phyloP scores from a whole-genome alignment of 257 asterid genomes.

The Rehmannia glutinosa region DNA sequence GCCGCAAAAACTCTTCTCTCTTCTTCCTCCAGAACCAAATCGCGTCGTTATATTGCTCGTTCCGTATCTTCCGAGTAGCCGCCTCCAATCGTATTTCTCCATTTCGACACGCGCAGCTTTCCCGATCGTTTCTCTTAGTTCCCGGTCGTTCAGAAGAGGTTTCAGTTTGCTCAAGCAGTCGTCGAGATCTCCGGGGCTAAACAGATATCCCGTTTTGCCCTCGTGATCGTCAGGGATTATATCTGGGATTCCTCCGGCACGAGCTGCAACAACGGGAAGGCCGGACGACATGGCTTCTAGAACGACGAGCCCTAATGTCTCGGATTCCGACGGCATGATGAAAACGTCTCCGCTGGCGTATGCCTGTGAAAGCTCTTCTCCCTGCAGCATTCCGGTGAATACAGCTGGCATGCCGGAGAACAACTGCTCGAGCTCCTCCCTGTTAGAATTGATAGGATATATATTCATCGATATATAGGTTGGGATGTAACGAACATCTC shows the following conservation, averaged over 20 bases:
- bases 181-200: conserved; percentile 75
- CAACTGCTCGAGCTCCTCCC: conserved; percentile 78
- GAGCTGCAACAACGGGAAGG: conserved; percentile 91
- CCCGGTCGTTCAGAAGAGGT: conserved; percentile 55
- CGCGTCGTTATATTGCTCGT: conserved; percentile 84
- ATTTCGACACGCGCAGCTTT: conserved; percentile 75
- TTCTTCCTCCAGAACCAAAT: conserved; percentile 94
- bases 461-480: too few species aligned
- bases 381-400: conserved; percentile 85
- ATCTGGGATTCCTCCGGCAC: conserved; percentile 97
- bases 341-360: conserved; percentile 95
- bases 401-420: conserved; percentile 81
- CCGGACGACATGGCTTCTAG: conserved; percentile 99
- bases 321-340: conserved; percentile 94
- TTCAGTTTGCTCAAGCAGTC: conserved; percentile 80
- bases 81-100: conserved; percentile 97
- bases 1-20: conserved; percentile 58
- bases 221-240: conserved; percentile 81
- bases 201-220: conserved; percentile 79
- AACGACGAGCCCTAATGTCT: conserved; percentile 91
- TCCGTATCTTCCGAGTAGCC: conserved; percentile 78
- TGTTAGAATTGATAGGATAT: too few species aligned
- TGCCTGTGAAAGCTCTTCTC: conserved; percentile 98
- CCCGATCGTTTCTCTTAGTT: conserved; percentile 68
- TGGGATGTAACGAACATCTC: too few species aligned